Evolutionary conservation across 345 rosid genomes (phyloP).

Genomic region (Aquilaria malaccensis): DNA sequence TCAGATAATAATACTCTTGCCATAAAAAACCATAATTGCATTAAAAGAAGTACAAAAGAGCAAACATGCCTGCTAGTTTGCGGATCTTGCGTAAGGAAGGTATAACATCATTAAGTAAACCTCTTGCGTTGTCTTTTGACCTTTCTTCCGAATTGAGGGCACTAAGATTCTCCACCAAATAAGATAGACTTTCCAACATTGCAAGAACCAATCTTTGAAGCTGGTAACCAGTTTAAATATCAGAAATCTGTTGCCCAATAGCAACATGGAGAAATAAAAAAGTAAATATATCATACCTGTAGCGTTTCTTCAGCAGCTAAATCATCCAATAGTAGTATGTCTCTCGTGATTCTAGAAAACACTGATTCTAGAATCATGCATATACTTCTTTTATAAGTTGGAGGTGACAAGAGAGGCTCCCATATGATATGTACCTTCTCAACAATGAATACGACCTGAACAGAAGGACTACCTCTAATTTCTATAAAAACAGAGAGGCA

Average conservation of each 20-base stretch:
- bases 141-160: conserved; percentile 27
- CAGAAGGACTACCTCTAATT: conserved; percentile 4
- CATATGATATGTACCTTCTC: conserved; percentile 93
- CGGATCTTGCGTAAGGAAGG: conserved; percentile 75
- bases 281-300: conserved; percentile 38
- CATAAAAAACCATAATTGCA: too few species aligned
- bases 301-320: conserved; percentile 98
- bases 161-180: conserved; percentile 54
- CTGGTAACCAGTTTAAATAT: conserved; percentile 32
- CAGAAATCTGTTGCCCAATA: conserved; percentile 9
- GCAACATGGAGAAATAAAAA: neutral
- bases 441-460: conserved; percentile 76
- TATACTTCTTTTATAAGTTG: conserved; percentile 80
- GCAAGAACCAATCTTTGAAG: conserved; percentile 72
- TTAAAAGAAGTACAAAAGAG: neutral
- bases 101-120: conserved; percentile 46
- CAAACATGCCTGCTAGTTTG: conserved; percentile 73
- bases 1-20: too few species aligned
- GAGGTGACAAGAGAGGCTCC: conserved; percentile 79
- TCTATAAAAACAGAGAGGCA: conserved; percentile 10
- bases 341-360: conserved; percentile 62
- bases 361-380: conserved; percentile 72
- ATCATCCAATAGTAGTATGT: conserved; percentile 84
- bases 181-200: conserved; percentile 66
- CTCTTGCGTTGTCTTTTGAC: conserved; percentile 28